A percentile compares a stretch with the other conserved stretches of the same genome.
Conservation (phyloP, 2,329 filamentous ascomycete genomes). For the Dactylellina drechsleri region DNA sequence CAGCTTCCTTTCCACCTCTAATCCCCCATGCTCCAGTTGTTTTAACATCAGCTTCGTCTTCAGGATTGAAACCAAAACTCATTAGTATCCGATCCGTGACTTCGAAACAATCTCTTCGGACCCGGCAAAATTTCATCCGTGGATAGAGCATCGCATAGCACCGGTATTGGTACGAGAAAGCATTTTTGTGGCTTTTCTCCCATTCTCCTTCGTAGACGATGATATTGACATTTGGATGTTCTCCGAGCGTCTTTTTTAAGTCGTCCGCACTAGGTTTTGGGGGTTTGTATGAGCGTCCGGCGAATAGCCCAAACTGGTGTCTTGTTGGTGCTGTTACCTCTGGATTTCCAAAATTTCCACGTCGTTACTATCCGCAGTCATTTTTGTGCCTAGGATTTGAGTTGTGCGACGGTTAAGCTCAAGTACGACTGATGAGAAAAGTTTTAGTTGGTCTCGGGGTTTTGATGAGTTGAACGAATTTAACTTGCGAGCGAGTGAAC, state of each 20-base stretch:
- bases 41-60: conserved; percentile 5
- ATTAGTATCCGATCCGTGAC: conserved; percentile 25
- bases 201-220: conserved; percentile 48
- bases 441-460: not conserved
- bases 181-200: conserved; percentile 22
- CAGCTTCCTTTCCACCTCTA: conserved; percentile 21
- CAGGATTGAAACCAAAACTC: conserved; percentile 32
- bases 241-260: conserved; percentile 27
- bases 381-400: not conserved
- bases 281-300: not conserved
- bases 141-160: conserved; percentile 47
- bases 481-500: not conserved
- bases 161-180: conserved; percentile 40
- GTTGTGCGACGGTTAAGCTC: not conserved
- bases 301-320: no score
- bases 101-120: conserved; percentile 25
- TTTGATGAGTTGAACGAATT: not conserved
- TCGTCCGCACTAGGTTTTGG: conserved; percentile 16
- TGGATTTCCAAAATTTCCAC: not conserved
- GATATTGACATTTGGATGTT: conserved; percentile 30
- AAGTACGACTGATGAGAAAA: not conserved
- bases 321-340: conserved; percentile 5
- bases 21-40: conserved; percentile 31
- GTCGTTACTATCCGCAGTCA: conserved; percentile 14
- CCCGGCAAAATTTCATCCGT: conserved; percentile 39